Conservation (phyloP, 768 basidiomycete genomes). For the Mycena venus region DNA sequence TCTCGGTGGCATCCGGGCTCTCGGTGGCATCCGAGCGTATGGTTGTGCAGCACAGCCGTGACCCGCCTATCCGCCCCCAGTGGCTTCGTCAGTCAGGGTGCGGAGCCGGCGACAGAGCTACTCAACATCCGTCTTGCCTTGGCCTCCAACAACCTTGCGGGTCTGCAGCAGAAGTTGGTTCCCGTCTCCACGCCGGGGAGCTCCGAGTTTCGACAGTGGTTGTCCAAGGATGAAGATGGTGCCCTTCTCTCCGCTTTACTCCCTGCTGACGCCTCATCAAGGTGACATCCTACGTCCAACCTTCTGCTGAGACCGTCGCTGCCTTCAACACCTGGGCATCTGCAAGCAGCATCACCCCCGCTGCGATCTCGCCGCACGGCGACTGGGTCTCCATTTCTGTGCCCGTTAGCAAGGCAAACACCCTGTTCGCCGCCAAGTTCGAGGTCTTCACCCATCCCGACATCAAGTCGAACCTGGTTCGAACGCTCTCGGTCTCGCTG, state of each 20-base stretch:
- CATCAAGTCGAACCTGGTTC: conserved; percentile 2
- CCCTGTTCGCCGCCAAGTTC: conserved; percentile 24
- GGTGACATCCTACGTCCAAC: conserved; percentile 21
- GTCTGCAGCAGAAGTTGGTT: conserved; percentile 17
- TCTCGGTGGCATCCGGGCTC: conserved; percentile 12
- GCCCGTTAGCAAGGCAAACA: conserved; percentile 20
- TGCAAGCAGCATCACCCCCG: conserved; percentile 12
- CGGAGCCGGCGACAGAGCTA: conserved; percentile 12
- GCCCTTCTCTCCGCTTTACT: background rate
- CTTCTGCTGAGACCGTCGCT: conserved; percentile 18
- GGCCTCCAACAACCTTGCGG: conserved; percentile 17
- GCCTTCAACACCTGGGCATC: conserved; percentile 20
- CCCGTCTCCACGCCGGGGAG: conserved; percentile 19
- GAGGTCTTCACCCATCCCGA: conserved; percentile 21
- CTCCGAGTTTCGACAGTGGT: conserved; percentile 22
- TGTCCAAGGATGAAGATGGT: conserved; percentile 23
- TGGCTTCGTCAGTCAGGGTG: conserved; percentile 19
- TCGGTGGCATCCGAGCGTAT: conserved; percentile 18
- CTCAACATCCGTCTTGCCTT: conserved; percentile 16
- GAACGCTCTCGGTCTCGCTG: conserved; percentile 23
- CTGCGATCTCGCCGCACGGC: conserved; percentile 14
- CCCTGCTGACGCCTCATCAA: conserved; percentile 9
- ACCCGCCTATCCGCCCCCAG: conserved; percentile 5
- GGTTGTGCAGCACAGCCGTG: conserved; percentile 18
- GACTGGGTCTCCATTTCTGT: conserved; percentile 25